Base-by-base conservation (phyloP, 169 alveolate genomes). In the Plasmodium cynomolgi region DNA sequence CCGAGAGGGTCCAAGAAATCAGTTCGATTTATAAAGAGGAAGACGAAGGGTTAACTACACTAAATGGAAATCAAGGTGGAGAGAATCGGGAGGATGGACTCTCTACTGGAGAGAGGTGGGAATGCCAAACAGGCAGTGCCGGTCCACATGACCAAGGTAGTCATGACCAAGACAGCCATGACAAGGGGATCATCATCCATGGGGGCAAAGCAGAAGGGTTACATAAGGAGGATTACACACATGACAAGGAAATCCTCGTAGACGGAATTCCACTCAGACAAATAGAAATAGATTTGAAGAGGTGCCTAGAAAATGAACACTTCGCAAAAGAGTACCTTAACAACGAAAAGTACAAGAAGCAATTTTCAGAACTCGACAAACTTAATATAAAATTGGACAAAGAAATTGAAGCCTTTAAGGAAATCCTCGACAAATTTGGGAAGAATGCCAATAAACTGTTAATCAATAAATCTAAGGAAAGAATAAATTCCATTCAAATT, bases 261-360 rank as follows among this genome's bases (percentile, higher is more conserved):
- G 95, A 91, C 39, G 80, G 71, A 3, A 44, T 91, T 33, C 95
- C 95, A 0, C 37, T 91, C 82, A 50, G 37, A 41, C 37, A 72
- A 47, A n/a, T 91, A 5, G 95, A 91, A 44, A 91, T 44, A 11
- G 84, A 91, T 81, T 91, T 91, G 41, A 81, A 91, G 77, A 81
- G 80, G 26, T 91, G 81, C 37, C 31, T 91, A 73, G 91, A 91
- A 58, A 82, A 91, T 81, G 79, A 81, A 8, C 47, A 72, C 15
- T 91, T 81, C 6, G 34, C 92, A 54, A 47, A 83, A 34, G 81
- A 73, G 41, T 91, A 91, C 44, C 9, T 82, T 31, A 81, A 81
- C 50, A 77, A 82, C 47, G 33, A 44, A n/a, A 82, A 91, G 41
- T 91, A 81, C 31, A 81, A 72, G 41, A 91, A 47, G 13, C 73